phyloP scores from a whole-genome alignment of 768 basidiomycete species.

The Boletus tomentosulus region DNA sequence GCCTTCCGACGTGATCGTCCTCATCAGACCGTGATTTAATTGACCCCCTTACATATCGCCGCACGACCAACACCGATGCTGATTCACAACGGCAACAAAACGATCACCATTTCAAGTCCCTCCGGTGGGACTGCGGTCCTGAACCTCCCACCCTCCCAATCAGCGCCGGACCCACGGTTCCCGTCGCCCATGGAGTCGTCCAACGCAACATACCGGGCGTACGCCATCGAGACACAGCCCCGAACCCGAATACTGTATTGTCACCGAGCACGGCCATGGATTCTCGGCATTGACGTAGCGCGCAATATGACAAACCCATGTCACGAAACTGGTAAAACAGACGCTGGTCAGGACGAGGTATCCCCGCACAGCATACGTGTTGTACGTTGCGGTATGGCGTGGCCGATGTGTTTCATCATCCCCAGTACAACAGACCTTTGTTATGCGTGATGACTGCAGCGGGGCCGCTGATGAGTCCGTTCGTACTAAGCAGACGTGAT shows the following conservation, averaged over 20 bases:
- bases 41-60: background rate
- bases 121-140: slow-evolving; percentile 3
- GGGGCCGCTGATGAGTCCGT: background rate
- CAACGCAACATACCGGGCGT: background rate
- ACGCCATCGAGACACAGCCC: background rate
- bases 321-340: background rate
- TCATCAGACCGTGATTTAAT: background rate
- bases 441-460: background rate
- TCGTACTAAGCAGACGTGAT: background rate
- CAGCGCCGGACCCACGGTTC: background rate
- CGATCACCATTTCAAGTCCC: background rate
- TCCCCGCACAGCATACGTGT: background rate
- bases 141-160: background rate
- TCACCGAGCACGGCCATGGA: background rate
- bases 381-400: background rate
- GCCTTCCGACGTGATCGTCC: slow-evolving; percentile 8
- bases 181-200: no score
- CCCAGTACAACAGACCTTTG: background rate
- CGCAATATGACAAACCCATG: background rate
- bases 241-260: background rate
- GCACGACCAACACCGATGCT: background rate
- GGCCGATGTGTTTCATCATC: background rate
- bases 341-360: background rate
- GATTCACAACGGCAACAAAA: background rate
- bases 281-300: background rate